These are phyloP conservation scores for Wickerhamomyces sydowiorum DNA, from an alignment of 805 yeast genomes.

Conservation along the genomic window DNA sequence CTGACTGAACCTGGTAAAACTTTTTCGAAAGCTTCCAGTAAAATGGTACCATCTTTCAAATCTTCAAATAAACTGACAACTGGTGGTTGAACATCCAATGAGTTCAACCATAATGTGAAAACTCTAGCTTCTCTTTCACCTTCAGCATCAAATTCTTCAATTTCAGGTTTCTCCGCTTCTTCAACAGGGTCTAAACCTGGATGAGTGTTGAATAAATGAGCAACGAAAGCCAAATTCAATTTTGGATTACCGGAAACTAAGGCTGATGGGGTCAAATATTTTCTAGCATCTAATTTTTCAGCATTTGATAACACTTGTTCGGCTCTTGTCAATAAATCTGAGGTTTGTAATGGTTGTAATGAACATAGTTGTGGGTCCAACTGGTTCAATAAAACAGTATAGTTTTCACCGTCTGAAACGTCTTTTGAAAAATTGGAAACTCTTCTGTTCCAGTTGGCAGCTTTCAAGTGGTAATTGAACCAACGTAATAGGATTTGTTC, in stretches of 20 bases:
- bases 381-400: conserved; percentile 84
- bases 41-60: conserved; percentile 83
- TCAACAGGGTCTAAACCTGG: conserved; percentile 96
- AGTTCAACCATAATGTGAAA: conserved; percentile 94
- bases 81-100: conserved; percentile 93
- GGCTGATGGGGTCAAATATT: conserved; percentile 89
- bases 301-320: conserved; percentile 83
- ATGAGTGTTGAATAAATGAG: conserved; percentile 91
- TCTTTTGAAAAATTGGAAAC: conserved; percentile 84
- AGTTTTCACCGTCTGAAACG: conserved; percentile 92
- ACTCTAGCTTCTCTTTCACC: conserved; percentile 99
- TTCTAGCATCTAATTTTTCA: conserved; percentile 86
- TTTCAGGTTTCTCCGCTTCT: conserved; percentile 85
- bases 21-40: conserved; percentile 91
- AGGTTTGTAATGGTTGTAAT: conserved; percentile 71
- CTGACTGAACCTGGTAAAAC: conserved; percentile 92
- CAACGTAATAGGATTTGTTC: conserved; percentile 95
- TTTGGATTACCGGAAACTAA: conserved; percentile 95
- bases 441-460: conserved; percentile 84
- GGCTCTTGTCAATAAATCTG: conserved; percentile 74
- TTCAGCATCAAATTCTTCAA: conserved; percentile 98
- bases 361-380: conserved; percentile 82
- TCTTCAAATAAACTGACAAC: conserved; percentile 90
- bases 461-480: conserved; percentile 94
- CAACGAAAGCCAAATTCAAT: conserved; percentile 94